Base-by-base conservation (phyloP, 2,329 filamentous ascomycete species). In the Zymoseptoria crescenta region DNA sequence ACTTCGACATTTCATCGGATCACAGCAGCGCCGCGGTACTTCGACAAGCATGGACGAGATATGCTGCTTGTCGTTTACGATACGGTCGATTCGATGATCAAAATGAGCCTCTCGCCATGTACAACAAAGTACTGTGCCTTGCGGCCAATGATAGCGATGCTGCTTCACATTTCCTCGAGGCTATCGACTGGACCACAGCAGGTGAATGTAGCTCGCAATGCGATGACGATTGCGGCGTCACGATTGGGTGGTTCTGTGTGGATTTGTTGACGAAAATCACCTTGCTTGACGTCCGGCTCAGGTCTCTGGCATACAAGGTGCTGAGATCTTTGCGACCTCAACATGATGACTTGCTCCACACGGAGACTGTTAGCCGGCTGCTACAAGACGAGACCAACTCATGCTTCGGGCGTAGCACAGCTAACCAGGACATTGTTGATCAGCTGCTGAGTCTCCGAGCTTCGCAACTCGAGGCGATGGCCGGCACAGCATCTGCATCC, bases 401-500 rank as follows among this genome's bases (percentile, higher is more conserved):
- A 13, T 52, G 19, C 30, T 49, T 52, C n/a, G 6, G 10, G 5
- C 45, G 52, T 10, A 50, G 45, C 16, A 53, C 49, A 16, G 55
- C 55, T 21, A 63, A 65, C 30, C 65, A 65, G 55, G 49, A 50
- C n/a, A 65, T 61, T 52, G 62, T 63, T n/a, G 63, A 69, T 49
- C 56, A 64, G 19, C 51, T 55, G 24, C 57, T 69, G 7, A 56
- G 65, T 24, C 58, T 67, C 9, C 57, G 60, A 16, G 59, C 64
- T 2, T 29, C 59, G 7, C 56, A 59, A 9, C 48, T 67, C 27
- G 56, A 63, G 19, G 16, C 27, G 29, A 20, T 21, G 10, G 28
- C 28, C 52, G 24, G 27, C 20, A 35, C 52, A 55, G 27, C 9
- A 7, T 8, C 19, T 35, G 50, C 54, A n/a, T 1, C 27, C 45